Evolutionary conservation across 768 basidiomycete species (phyloP), one percentile per base, ranked within the genome.

Genomic region (Suillus weaverae): DNA sequence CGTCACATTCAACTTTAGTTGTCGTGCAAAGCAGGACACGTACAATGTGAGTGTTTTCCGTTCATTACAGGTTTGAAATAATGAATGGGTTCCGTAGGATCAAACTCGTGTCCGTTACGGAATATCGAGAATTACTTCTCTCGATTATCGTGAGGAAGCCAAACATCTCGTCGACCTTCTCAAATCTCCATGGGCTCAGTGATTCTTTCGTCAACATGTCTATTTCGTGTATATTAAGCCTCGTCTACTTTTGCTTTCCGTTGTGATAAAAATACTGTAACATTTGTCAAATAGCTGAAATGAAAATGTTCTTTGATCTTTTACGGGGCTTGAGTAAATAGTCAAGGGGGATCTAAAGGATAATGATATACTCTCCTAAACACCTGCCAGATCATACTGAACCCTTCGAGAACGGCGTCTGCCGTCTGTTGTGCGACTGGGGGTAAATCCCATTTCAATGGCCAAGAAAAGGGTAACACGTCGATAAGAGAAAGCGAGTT

Each of bases 11-110:
- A 94, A 92, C 71, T 93, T 99, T 76, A 83, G 84, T 46, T 93
- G 94, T 73, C 86, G 90, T 50, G 97, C 95, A 4, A 93, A 91
- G 76, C 88, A 89, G 71, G 95, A 98, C 67, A 88, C 87, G 0
- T 99, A 84, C 71, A 90, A 93, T 68, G 94, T 94, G 72, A 73
- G 89, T 77, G 4, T 13, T 62, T 48, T 33, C 6, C 16, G 14
- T 59, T 22, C 46, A 46, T 20, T n/a, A 6, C 53, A 38, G n/a
- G 26, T 62, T 11, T 13, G 33, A 22, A 38, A 33, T 33, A 41
- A 13, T 13, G 32, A 26, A 64, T 33, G 67, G 60, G 46, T 57
- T 63, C 56, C 63, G 13, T 66, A 97, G 94, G 94, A 93, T n/a
- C 83, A 84, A 72, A 83, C 85, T 4, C 89, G 95, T 30, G 87